Evolutionary conservation across 306 rosid species (phyloP).

Genomic region (Cicer pinnatifidum): DNA sequence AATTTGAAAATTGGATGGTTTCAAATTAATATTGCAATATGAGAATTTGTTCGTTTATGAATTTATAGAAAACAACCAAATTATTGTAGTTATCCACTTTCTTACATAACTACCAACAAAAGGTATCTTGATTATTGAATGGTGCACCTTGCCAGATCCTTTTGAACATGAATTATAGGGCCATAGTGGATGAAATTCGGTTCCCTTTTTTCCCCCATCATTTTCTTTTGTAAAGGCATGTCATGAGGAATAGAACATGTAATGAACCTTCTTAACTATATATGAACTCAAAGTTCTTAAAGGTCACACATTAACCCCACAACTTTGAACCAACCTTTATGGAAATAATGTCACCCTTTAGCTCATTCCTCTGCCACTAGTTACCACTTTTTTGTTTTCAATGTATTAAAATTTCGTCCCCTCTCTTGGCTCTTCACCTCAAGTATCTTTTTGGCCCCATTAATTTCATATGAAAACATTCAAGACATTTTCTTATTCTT

Average conservation of each 20-base stretch:
- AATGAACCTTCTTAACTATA: slow-evolving; percentile 44
- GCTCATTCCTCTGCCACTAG: slow-evolving; percentile 45
- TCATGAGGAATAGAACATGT: slow-evolving; percentile 40
- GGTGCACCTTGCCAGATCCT: slow-evolving; percentile 42
- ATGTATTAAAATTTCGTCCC: slow-evolving; percentile 2
- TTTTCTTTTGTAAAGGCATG: slow-evolving; percentile 44
- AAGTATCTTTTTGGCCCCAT: slow-evolving; percentile 36
- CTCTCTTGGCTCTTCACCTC: slow-evolving; percentile 11
- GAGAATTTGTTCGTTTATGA: slow-evolving; percentile 7
- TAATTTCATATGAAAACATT: slow-evolving; percentile 27
- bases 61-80: slow-evolving; percentile 16
- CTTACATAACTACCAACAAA: not conserved
- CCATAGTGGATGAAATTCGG: slow-evolving; percentile 37
- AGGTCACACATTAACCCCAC: slow-evolving; percentile 48
- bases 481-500: slow-evolving; percentile 31
- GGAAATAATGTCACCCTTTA: slow-evolving; percentile 37
- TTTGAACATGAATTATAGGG: not conserved
- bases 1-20: not conserved
- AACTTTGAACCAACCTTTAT: slow-evolving; percentile 47
- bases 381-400: slow-evolving; percentile 37
- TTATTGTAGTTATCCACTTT: not conserved
- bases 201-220: slow-evolving; percentile 7
- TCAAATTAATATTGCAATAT: not conserved
- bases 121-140: slow-evolving; percentile 41
- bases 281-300: slow-evolving; percentile 44